Conservation (phyloP, 768 basidiomycete species). For the Mycena pura region DNA sequence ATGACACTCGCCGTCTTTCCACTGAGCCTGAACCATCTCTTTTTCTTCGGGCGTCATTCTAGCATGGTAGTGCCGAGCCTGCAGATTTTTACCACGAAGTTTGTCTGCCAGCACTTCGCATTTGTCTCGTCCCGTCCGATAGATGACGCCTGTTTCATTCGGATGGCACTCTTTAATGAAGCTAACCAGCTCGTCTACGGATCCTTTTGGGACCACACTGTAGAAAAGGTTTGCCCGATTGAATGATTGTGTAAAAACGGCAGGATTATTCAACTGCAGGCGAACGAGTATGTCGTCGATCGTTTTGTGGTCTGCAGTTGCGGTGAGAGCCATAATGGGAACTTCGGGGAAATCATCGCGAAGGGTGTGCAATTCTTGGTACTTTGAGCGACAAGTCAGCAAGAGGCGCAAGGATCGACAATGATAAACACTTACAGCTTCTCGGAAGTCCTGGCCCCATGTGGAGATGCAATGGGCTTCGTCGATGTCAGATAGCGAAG, state of each 20-base stretch:
- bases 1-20: conserved; percentile 74
- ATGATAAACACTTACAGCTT: conserved; percentile 60
- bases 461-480: conserved; percentile 95
- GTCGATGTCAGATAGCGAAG: conserved; percentile 94
- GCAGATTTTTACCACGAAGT: conserved; percentile 65
- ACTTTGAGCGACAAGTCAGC: conserved; percentile 49
- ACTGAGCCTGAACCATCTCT: conserved; percentile 65
- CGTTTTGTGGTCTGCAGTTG: conserved; percentile 85
- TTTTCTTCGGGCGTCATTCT: conserved; percentile 70
- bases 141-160: conserved; percentile 81
- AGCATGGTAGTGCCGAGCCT: conserved; percentile 87
- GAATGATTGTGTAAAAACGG: conserved; percentile 81
- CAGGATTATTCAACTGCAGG: conserved; percentile 65
- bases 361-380: conserved; percentile 68
- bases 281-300: conserved; percentile 79
- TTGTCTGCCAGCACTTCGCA: conserved; percentile 84
- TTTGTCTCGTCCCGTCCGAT: conserved; percentile 71
- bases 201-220: conserved; percentile 52
- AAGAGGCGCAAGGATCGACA: background rate
- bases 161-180: conserved; percentile 69
- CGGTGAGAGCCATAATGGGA: conserved; percentile 96
- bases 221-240: conserved; percentile 94
- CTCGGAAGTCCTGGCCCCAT: conserved; percentile 95
- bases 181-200: conserved; percentile 65
- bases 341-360: conserved; percentile 77